A percentile compares a stretch with the other conserved stretches of the same genome.
These are phyloP conservation scores for Barbarea vulgaris DNA, from an alignment of 345 rosid genomes.

Conservation along the genomic window DNA sequence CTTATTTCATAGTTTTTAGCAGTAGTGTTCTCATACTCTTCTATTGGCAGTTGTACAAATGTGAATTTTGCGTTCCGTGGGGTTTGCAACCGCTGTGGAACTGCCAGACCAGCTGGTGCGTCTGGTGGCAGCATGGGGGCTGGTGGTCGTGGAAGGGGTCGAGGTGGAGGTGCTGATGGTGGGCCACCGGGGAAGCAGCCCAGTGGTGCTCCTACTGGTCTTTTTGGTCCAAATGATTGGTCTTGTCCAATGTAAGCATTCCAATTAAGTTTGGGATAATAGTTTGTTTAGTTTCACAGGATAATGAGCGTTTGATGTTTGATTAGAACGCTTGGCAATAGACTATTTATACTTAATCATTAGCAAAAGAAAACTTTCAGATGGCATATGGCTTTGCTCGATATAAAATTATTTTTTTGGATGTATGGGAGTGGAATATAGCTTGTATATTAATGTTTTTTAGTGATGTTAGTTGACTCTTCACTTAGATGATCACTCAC, in stretches of 20 bases:
- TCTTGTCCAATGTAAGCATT: conserved; percentile 94
- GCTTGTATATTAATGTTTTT: not conserved
- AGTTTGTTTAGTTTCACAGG: not conserved
- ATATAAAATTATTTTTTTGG: not conserved
- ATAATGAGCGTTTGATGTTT: conserved; percentile 1
- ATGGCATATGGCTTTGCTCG: not conserved
- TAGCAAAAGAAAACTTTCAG: not conserved
- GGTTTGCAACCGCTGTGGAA: conserved; percentile 94
- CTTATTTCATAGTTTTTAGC: conserved; percentile 8
- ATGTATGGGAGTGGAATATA: not conserved
- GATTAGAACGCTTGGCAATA: not conserved
- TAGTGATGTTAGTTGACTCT: not conserved
- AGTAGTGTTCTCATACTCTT: conserved; percentile 35
- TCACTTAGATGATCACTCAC: not conserved
- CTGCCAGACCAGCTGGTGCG: conserved; percentile 91
- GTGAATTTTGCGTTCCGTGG: conserved; percentile 99
- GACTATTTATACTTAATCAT: not conserved
- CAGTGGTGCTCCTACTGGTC: conserved; percentile 71
- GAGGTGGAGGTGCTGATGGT: conserved; percentile 55
- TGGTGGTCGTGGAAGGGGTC: conserved; percentile 88
- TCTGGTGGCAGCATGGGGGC: conserved; percentile 72
- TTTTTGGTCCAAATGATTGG: conserved; percentile 99
- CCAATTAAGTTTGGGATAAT: not conserved
- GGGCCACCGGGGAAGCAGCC: conserved; percentile 54
- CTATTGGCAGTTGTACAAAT: conserved; percentile 85